Conservation (phyloP, 108 stramenopile species). For the Aurantiochytrium sp. region DNA sequence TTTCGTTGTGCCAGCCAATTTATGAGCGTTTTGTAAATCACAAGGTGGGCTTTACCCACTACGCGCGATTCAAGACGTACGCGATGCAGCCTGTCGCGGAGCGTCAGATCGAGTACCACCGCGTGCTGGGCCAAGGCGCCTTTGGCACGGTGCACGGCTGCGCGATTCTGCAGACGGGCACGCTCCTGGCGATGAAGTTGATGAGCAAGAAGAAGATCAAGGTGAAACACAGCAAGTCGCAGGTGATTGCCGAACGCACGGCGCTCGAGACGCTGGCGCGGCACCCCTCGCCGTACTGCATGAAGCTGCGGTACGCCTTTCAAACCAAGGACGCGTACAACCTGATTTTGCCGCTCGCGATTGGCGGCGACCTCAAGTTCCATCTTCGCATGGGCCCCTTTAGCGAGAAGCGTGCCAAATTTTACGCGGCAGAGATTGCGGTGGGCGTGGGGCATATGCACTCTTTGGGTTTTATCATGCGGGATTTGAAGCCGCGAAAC, state of each 20-base stretch:
- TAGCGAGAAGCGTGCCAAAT: slow-evolving; percentile 32
- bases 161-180: neutral
- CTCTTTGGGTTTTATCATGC: slow-evolving; percentile 43
- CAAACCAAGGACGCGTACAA: slow-evolving; percentile 39
- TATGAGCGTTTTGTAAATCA: neutral
- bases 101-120: slow-evolving; percentile 18
- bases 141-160: neutral
- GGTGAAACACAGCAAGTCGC: neutral
- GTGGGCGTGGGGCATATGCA: slow-evolving; percentile 45
- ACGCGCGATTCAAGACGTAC: neutral
- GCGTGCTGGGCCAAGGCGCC: slow-evolving; percentile 21
- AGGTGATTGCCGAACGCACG: neutral
- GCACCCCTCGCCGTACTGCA: slow-evolving; percentile 39
- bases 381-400: slow-evolving; percentile 2
- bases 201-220: slow-evolving; percentile 33
- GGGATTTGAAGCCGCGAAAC: slow-evolving; percentile 52
- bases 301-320: slow-evolving; percentile 46
- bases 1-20: neutral
- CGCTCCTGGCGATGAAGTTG: slow-evolving; percentile 15
- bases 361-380: slow-evolving; percentile 38
- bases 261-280: slow-evolving; percentile 27
- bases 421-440: slow-evolving; percentile 45
- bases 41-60: neutral
- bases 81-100: slow-evolving; percentile 22
- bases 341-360: slow-evolving; percentile 38